phyloP scores from a whole-genome alignment of 1,284 basidiomycete genomes.

The Filobasidium uniguttulatum region DNA sequence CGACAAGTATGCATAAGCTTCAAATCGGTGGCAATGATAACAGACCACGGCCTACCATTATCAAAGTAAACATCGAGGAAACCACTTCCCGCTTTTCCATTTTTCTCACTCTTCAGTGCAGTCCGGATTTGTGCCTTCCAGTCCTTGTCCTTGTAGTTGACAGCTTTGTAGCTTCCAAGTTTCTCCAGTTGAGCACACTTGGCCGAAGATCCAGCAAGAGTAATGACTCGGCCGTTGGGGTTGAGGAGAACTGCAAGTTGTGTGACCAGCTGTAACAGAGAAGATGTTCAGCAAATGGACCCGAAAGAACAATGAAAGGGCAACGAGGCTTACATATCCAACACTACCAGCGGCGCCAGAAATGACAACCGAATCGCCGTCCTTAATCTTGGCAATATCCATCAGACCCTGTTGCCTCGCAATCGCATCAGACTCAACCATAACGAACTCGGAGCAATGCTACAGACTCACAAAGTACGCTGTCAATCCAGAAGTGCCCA shows the following conservation, averaged over 20 bases:
- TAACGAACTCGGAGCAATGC: background rate
- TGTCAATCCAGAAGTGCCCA: conserved; percentile 62
- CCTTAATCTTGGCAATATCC: conserved; percentile 61
- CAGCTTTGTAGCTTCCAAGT: conserved; percentile 62
- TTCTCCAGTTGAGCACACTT: conserved; percentile 76
- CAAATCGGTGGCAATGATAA: too few relatives aligned
- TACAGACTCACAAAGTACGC: conserved; percentile 56
- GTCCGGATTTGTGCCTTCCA: conserved; percentile 47
- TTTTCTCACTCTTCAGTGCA: conserved; percentile 4
- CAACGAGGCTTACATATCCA: conserved; percentile 33
- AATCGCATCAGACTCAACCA: background rate
- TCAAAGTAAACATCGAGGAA: conserved; percentile 69
- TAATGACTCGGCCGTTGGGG: conserved; percentile 54
- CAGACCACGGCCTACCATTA: conserved; percentile 43
- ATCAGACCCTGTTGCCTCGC: conserved; percentile 49
- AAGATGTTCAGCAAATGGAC: conserved; percentile 24
- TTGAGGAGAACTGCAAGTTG: conserved; percentile 41
- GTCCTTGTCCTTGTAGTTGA: conserved; percentile 73
- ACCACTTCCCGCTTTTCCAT: conserved; percentile 30
- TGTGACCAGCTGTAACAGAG: conserved; percentile 59
- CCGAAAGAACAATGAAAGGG: background rate
- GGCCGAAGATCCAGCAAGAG: conserved; percentile 60
- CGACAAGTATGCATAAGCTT: conserved; percentile 20
- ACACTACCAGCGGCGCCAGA: conserved; percentile 83
- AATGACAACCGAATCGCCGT: conserved; percentile 69